Conservation (phyloP, 2,329 filamentous ascomycete species). For the Aspergillus sp. region DNA sequence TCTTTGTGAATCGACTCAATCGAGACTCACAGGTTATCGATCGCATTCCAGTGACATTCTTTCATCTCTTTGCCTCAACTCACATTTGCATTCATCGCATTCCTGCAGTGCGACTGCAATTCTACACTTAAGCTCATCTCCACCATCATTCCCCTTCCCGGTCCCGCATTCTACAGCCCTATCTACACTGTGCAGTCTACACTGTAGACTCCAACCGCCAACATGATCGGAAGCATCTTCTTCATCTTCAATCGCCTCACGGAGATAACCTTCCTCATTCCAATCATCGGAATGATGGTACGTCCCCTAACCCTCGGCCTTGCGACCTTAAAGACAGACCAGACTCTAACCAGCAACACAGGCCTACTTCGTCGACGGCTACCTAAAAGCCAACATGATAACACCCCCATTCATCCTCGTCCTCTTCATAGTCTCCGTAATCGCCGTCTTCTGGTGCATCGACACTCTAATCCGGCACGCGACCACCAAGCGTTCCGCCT, state of each 20-base stretch:
- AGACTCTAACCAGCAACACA: constrained; percentile 19
- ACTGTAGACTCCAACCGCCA: constrained; percentile 20
- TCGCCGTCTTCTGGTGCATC: constrained; percentile 61
- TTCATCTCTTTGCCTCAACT: neutral
- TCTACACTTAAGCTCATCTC: neutral
- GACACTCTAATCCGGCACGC: constrained; percentile 61
- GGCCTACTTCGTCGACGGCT: constrained; percentile 63
- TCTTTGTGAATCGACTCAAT: neutral
- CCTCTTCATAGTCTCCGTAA: constrained; percentile 64
- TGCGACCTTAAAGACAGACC: neutral
- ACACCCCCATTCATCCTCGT: constrained; percentile 62
- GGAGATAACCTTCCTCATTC: constrained; percentile 63
- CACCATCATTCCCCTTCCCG: neutral
- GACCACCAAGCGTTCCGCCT: constrained; percentile 57
- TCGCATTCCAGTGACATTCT: neutral
- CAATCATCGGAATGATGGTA: constrained; percentile 62
- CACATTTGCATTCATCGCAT: neutral
- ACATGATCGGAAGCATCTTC: constrained; percentile 55
- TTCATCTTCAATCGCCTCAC: constrained; percentile 63
- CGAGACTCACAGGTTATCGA: neutral
- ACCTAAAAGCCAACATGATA: constrained; percentile 55
- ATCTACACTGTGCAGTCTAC: neutral
- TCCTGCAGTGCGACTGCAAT: neutral
- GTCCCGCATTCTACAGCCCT: neutral
- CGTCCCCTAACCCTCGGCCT: constrained; percentile 14